A percentile compares a stretch with the other conserved stretches of the same genome.
Conservation (phyloP, 1,284 basidiomycete species). For the Tremellales sp. region DNA sequence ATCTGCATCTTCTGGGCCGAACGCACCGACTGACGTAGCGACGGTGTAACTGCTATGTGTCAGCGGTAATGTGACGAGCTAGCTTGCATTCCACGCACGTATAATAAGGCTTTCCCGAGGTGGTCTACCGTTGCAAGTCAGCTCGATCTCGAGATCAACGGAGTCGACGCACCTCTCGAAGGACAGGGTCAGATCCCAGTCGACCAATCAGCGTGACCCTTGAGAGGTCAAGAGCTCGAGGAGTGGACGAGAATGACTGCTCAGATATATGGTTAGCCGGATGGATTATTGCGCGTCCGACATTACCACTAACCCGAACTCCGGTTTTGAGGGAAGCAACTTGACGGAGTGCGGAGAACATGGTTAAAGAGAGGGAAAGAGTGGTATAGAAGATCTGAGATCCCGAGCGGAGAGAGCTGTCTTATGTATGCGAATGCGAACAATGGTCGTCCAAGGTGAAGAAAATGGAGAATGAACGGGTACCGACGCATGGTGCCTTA, state of each 20-base stretch:
- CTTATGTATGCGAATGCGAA: no score
- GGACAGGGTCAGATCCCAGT: constrained; percentile 38
- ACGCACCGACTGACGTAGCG: constrained; percentile 33
- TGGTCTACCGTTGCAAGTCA: constrained; percentile 22
- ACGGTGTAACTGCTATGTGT: constrained; percentile 31
- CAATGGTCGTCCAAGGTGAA: no score
- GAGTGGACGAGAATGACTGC: constrained; percentile 31
- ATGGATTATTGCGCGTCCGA: neutral
- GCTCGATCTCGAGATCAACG: neutral
- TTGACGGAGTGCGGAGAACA: constrained; percentile 8
- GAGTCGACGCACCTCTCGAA: constrained; percentile 22
- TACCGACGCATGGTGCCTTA: no score
- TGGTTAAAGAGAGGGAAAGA: neutral
- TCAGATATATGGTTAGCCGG: neutral
- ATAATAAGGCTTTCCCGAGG: constrained; percentile 38
- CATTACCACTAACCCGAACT: constrained; percentile 6
- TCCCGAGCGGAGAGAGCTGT: no score
- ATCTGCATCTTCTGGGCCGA: constrained; percentile 2
- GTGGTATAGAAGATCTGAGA: no score
- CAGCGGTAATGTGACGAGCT: neutral
- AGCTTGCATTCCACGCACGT: constrained; percentile 14
- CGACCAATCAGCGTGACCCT: constrained; percentile 40
- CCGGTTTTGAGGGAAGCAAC: neutral
- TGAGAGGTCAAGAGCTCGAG: constrained; percentile 25
- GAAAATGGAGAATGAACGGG: no score